A percentile compares a stretch with the other conserved stretches of the same genome.
Evolutionary conservation across 2,329 filamentous ascomycete species (phyloP).

Genomic region (Didymosphaeria variabile): DNA sequence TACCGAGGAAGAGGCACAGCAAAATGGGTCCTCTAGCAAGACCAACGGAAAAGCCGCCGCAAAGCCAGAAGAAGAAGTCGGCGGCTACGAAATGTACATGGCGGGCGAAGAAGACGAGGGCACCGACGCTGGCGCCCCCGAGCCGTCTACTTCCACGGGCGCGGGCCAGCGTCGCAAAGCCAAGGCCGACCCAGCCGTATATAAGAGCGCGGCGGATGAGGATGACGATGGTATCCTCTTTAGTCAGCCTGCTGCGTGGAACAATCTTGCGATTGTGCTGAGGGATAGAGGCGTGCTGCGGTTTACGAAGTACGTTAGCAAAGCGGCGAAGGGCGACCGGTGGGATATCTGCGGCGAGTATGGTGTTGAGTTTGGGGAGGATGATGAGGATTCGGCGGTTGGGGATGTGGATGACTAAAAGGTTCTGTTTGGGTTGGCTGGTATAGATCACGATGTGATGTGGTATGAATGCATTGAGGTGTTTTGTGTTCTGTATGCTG

Average conservation of each 20-base stretch:
- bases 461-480: slow-evolving; percentile 13
- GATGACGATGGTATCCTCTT: slow-evolving; percentile 82
- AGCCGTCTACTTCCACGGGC: slow-evolving; percentile 52
- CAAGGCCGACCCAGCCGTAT: slow-evolving; percentile 80
- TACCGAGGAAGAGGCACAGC: slow-evolving; percentile 59
- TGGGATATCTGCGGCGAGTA: slow-evolving; percentile 89
- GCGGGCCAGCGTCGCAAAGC: slow-evolving; percentile 57
- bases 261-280: slow-evolving; percentile 88
- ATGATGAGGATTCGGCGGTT: slow-evolving; percentile 23
- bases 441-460: slow-evolving; percentile 9
- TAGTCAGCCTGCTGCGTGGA: slow-evolving; percentile 79
- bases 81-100: slow-evolving; percentile 92
- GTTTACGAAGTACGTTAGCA: slow-evolving; percentile 96
- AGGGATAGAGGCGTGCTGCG: slow-evolving; percentile 85
- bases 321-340: slow-evolving; percentile 81
- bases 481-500: neutral
- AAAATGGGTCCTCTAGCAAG: slow-evolving; percentile 45
- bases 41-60: slow-evolving; percentile 41
- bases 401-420: neutral
- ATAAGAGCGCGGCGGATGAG: slow-evolving; percentile 64
- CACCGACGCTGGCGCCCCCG: slow-evolving; percentile 48
- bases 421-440: neutral
- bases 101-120: slow-evolving; percentile 79
- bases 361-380: slow-evolving; percentile 70
- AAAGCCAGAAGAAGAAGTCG: slow-evolving; percentile 66